A percentile compares a stretch with the other conserved stretches of the same genome.
Conservation (phyloP, 1,139 yeast genomes). For the Yamadazyma atmosphaerica region DNA sequence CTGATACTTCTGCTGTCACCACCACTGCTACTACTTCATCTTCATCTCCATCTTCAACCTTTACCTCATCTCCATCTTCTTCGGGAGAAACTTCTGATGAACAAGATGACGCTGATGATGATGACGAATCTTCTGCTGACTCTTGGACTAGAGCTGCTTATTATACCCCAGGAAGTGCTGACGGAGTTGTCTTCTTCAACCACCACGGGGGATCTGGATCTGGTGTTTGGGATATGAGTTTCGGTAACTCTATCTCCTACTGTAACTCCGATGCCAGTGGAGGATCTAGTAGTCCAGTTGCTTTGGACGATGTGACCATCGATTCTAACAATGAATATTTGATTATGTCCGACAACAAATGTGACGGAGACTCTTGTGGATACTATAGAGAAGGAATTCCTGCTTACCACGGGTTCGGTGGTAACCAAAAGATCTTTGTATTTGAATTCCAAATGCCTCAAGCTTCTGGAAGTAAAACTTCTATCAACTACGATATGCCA, state of each 20-base stretch:
- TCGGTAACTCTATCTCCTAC: slow-evolving; percentile 90
- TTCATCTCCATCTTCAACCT: too few relatives aligned
- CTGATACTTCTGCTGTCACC: slow-evolving; percentile 32
- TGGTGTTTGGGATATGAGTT: slow-evolving; percentile 78
- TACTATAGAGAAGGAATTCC: slow-evolving; percentile 71
- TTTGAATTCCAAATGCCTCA: slow-evolving; percentile 71
- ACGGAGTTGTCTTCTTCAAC: slow-evolving; percentile 82
- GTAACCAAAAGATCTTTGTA: slow-evolving; percentile 63
- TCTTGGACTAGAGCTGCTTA: slow-evolving; percentile 78
- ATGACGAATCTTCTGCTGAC: slow-evolving; percentile 32
- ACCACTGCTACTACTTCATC: slow-evolving; percentile 21
- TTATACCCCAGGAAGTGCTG: slow-evolving; percentile 58
- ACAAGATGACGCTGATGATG: slow-evolving; percentile 36
- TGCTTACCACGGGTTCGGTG: slow-evolving; percentile 73
- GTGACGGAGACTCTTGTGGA: slow-evolving; percentile 61
- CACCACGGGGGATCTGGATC: slow-evolving; percentile 82
- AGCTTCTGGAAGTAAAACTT: slow-evolving; percentile 28
- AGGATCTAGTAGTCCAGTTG: slow-evolving; percentile 60
- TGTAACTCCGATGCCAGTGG: slow-evolving; percentile 74
- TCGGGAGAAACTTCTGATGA: slow-evolving; percentile 31
- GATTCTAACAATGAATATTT: slow-evolving; percentile 59
- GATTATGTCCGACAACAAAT: slow-evolving; percentile 58
- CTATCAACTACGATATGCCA: slow-evolving; percentile 61
- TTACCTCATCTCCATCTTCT: too few relatives aligned
- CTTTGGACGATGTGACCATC: slow-evolving; percentile 52